A percentile compares a stretch with the other conserved stretches of the same genome.
Conservation (phyloP, 805 yeast species). For the Babjeviella inositovora region DNA sequence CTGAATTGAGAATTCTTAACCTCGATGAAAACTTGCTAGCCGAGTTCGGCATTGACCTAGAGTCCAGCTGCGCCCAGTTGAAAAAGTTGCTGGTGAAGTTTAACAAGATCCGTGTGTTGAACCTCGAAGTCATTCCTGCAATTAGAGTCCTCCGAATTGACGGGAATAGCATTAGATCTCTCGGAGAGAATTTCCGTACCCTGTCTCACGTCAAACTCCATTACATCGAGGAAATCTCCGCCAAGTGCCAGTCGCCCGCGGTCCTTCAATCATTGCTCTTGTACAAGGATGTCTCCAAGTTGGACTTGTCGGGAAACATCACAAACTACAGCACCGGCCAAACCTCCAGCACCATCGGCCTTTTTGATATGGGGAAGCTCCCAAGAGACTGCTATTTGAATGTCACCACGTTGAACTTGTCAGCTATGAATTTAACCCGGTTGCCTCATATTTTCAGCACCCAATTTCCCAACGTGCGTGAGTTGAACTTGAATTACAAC, state of each 20-base stretch:
- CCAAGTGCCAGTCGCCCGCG: conserved; percentile 16
- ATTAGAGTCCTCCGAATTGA: conserved; percentile 19
- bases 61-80: too few relatives aligned
- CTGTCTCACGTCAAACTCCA: too few relatives aligned
- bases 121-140: conserved; percentile 11
- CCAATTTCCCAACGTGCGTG: conserved; percentile 19
- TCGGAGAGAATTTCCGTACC: conserved; percentile 8
- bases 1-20: conserved; percentile 14
- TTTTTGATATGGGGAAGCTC: too few relatives aligned
- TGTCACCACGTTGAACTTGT: conserved; percentile 12
- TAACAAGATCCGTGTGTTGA: conserved; percentile 11
- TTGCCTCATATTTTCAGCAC: conserved; percentile 12
- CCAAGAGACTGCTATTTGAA: conserved; percentile 10
- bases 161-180: conserved; percentile 13
- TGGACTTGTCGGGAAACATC: conserved; percentile 20
- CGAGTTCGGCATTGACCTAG: conserved; percentile 9
- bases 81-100: conserved; percentile 18
- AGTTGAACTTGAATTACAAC: conserved; percentile 21
- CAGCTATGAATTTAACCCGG: conserved; percentile 14
- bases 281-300: conserved; percentile 7
- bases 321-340: too few relatives aligned
- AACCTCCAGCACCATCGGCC: too few relatives aligned
- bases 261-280: conserved; percentile 7
- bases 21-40: conserved; percentile 17
- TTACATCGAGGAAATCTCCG: conserved; percentile 17